Base-by-base conservation (phyloP, 148 eudicot species). In the Silene latifolia region DNA sequence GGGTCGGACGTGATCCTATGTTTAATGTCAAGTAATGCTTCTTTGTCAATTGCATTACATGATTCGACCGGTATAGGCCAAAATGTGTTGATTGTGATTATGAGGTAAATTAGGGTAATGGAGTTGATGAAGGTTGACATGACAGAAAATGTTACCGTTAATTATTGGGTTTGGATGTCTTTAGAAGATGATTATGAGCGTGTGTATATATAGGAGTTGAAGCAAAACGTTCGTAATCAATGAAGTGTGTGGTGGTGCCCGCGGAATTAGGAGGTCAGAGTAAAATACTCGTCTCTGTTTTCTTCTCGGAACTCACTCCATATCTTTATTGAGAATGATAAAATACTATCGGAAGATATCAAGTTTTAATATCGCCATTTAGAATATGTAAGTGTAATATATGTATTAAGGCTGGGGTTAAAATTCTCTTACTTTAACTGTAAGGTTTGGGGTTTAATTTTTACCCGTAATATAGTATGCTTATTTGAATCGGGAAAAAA, bases 1-100 rank as follows among this genome's bases (percentile, higher is more conserved):
- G 95, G 95, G 79, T 93, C 98, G 4, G 72, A 61, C 29, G 92
- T 88, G 90, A 93, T 89, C 46, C 67, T 66, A 39, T 66, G 75
- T 62, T 91, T 93, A 67, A 88, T 67, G 20, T 82, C 74, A 5
- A 91, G 89, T 13, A 93, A 81, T 1, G 98, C 90, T 69, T 86
- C 73, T 77, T 83, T 80, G 85, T 93, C 98, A 0, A 82, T 20
- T 60, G 79, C 21, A 69, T 89, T 82, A 71, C 98, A 94, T 5
- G 89, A 80, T 56, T 80, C 23, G 7, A 77, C 84, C 0, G 23
- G 32, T 1, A 44, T 63, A 53, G 77, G 4, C 8, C 1, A 51
- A 14, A 87, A 63, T 24, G 51, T 13, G 60, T 27, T 19, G 2
- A 32, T 4, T 67, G n/a, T 66, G 58, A 73, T 12, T 3, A 77